These are phyloP conservation scores for Eimeria acervulina DNA, from an alignment of 169 alveolate genomes.

Conservation along the genomic window DNA sequence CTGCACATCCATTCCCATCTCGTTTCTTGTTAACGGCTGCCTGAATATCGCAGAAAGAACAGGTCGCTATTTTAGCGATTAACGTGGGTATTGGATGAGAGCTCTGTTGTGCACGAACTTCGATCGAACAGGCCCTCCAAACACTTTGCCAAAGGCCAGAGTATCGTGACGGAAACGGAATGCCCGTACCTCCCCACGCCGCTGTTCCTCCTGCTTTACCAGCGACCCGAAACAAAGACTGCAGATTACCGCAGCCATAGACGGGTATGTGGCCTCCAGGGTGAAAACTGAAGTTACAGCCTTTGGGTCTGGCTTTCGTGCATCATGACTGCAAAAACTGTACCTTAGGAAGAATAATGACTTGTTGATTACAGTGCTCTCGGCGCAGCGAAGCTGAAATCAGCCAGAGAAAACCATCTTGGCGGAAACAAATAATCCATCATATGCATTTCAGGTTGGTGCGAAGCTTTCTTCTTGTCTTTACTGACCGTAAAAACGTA, in stretches of 20 bases:
- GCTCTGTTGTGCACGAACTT: background rate
- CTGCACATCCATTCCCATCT: conserved; percentile 8
- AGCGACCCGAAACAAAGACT: conserved; percentile 73
- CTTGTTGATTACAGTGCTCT: conserved; percentile 71
- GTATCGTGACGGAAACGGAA: background rate
- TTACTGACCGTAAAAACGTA: background rate
- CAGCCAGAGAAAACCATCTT: background rate
- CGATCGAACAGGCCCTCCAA: background rate
- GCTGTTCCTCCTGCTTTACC: conserved; percentile 68
- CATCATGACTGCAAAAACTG: background rate
- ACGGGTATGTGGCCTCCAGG: background rate
- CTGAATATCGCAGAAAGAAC: background rate
- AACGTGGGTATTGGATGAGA: background rate
- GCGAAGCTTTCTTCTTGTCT: background rate
- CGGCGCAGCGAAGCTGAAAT: conserved; percentile 72
- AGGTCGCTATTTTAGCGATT: background rate
- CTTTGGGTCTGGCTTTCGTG: background rate
- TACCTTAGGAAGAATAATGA: conserved; percentile 68
- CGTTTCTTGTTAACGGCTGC: background rate
- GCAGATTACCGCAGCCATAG: background rate
- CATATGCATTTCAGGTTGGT: background rate
- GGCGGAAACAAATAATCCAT: background rate
- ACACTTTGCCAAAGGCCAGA: background rate
- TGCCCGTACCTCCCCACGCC: conserved; percentile 58
- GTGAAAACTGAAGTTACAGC: background rate